phyloP scores from a whole-genome alignment of 768 basidiomycete species.

The Pisolithus albus region DNA sequence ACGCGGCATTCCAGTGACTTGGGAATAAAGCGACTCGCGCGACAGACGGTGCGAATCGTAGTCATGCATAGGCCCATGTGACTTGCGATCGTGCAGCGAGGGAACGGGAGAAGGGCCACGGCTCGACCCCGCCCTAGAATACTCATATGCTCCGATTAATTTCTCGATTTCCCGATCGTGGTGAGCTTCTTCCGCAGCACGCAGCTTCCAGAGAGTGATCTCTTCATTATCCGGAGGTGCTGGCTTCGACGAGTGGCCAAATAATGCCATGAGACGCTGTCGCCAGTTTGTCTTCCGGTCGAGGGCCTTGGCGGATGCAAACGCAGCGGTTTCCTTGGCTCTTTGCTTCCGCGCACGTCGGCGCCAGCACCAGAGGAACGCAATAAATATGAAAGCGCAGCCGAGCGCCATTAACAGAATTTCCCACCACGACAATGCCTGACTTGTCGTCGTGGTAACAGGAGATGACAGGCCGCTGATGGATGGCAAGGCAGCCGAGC shows the following conservation, averaged over 20 bases:
- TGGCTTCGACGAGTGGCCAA: slow-evolving; percentile 37
- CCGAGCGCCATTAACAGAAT: slow-evolving; percentile 79
- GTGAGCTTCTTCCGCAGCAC: slow-evolving; percentile 44
- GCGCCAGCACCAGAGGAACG: slow-evolving; percentile 63
- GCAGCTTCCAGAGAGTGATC: slow-evolving; percentile 44
- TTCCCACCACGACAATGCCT: slow-evolving; percentile 69
- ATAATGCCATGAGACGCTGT: slow-evolving; percentile 48
- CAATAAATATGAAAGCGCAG: slow-evolving; percentile 69
- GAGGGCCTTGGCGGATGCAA: slow-evolving; percentile 54
- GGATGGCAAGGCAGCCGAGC: slow-evolving; percentile 38
- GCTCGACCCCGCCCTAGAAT: slow-evolving; percentile 36
- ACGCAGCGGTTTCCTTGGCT: slow-evolving; percentile 56
- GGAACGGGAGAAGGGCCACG: slow-evolving; percentile 39
- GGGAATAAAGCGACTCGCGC: slow-evolving; percentile 57
- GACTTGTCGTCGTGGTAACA: slow-evolving; percentile 25
- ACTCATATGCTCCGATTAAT: slow-evolving; percentile 40
- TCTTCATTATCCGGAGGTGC: slow-evolving; percentile 34
- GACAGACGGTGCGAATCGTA: slow-evolving; percentile 30
- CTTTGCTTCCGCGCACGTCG: slow-evolving; percentile 63
- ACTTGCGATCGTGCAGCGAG: slow-evolving; percentile 26
- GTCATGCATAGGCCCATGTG: slow-evolving; percentile 15
- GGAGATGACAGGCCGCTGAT: slow-evolving; percentile 56
- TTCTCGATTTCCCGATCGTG: slow-evolving; percentile 46
- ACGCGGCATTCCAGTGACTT: slow-evolving; percentile 57
- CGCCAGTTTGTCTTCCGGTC: slow-evolving; percentile 48